phyloP scores from a whole-genome alignment of 352 stramenopile species.

The Globisporangium irregulare region DNA sequence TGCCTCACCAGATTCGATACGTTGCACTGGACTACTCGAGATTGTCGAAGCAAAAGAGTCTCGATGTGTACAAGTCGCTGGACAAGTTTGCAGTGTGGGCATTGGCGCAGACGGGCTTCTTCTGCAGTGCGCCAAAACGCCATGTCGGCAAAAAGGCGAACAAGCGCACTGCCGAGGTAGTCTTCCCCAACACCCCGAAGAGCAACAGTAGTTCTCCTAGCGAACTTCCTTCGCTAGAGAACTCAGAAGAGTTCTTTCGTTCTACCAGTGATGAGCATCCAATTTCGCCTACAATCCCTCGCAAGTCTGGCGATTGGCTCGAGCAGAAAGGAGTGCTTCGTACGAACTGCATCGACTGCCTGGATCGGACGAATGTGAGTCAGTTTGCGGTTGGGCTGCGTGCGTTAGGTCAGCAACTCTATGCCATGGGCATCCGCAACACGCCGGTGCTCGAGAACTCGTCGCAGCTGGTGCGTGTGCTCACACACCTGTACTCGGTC shows the following conservation, averaged over 20 bases:
- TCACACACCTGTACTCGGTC: constrained; percentile 98
- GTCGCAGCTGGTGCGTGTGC: constrained; percentile 92
- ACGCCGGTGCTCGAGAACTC: constrained; percentile 77
- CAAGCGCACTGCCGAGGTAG: constrained; percentile 49
- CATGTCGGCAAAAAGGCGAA: constrained; percentile 62
- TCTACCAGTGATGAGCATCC: constrained; percentile 18
- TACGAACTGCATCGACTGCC: constrained; percentile 99
- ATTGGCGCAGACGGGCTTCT: constrained; percentile 97
- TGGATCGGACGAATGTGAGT: constrained; percentile 86
- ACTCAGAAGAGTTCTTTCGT: not conserved
- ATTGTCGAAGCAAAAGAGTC: constrained; percentile 91
- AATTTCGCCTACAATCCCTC: constrained; percentile 64
- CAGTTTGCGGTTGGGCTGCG: constrained; percentile 87
- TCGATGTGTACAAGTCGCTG: constrained; percentile 92
- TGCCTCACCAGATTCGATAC: constrained; percentile 95
- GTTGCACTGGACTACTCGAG: constrained; percentile 96
- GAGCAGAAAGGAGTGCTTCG: constrained; percentile 97
- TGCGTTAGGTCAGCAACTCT: constrained; percentile 94
- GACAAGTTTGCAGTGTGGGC: constrained; percentile 96
- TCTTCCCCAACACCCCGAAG: constrained; percentile 24
- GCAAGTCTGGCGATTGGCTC: constrained; percentile 86
- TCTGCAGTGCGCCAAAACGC: constrained; percentile 91
- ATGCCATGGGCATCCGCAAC: constrained; percentile 96
- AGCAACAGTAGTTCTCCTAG: not conserved
- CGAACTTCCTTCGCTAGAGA: not conserved